Conservation (phyloP, 75 land plant species). For the Adiantum capillusveneris region DNA sequence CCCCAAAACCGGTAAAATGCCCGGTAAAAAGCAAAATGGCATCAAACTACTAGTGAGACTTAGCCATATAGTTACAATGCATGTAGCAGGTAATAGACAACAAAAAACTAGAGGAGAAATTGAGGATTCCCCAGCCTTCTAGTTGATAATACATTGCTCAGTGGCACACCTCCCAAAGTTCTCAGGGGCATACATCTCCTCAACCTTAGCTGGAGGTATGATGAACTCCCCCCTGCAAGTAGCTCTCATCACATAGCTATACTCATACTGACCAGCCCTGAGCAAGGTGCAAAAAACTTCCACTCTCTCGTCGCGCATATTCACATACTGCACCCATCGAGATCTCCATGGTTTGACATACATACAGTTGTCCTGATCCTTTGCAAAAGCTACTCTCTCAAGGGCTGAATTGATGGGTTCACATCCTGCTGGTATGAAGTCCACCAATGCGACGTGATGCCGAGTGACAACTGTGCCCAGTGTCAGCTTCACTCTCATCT, state of each 20-base stretch:
- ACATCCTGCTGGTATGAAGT: background rate
- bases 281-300: background rate
- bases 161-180: conserved; percentile 2
- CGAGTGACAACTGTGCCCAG: background rate
- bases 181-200: conserved; percentile 1
- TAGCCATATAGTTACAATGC: too few relatives aligned
- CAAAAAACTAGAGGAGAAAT: too few relatives aligned
- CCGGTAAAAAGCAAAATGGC: too few relatives aligned
- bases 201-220: background rate
- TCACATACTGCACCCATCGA: background rate
- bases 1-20: too few relatives aligned
- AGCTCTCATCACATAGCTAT: conserved; percentile 1
- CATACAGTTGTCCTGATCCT: background rate
- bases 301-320: conserved; percentile 1
- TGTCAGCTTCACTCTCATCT: background rate
- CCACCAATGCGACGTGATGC: conserved; percentile 1
- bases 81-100: too few relatives aligned
- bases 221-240: background rate
- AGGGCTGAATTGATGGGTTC: conserved; percentile 1
- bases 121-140: too few relatives aligned
- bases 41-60: too few relatives aligned
- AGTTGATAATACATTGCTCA: background rate
- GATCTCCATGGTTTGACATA: background rate
- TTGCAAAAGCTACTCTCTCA: background rate
- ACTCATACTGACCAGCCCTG: background rate